Base-by-base conservation (phyloP, 306 rosid genomes). In the Gastrolobium villosum region DNA sequence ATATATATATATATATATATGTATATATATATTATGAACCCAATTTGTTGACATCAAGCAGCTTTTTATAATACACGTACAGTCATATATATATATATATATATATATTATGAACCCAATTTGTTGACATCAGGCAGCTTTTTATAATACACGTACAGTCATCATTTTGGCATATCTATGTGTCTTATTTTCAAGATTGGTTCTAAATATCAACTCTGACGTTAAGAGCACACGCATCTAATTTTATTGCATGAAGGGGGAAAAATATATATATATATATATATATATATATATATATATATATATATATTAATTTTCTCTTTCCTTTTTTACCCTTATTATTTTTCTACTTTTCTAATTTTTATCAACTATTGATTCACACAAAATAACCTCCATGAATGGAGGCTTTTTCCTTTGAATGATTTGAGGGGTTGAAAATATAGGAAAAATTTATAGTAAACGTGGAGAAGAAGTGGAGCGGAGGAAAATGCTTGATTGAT, bases 391-490 rank as follows among this genome's bases (percentile, higher is more conserved):
- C n/a, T n/a, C 9, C 68, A 41, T 43, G 44, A 43, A 43, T 11
- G 40, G 13, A 5, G 67, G 66, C 43, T 0, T 28, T 57, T 56
- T 55, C 41, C 54, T 55, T 55, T 11, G 66, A 56, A 55, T 56
- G 54, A 72, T 72, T 48, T 43, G 45, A 43, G 15, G 32, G 67
- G 57, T 73, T 56, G 78, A 57, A 57, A 43, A n/a, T 59, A 31
- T 13, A 57, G 8, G 6, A 32, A 44, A 59, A 43, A 2, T 59
- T 74, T 31, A 41, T 43, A 48, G 49, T 59, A 50, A 14, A 43
- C 13, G 7, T 7, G 11, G 62, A 1, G 62, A 39, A 41, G 52
- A n/a, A 69, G 7, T n/a, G 55, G 77, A 57, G 56, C 37, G 56
- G 26, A 44, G 37, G 32, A 30, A 30, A 56, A 57, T 8, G 31